Evolutionary conservation across 768 basidiomycete genomes (phyloP).

Genomic region (Lactarius quietus): DNA sequence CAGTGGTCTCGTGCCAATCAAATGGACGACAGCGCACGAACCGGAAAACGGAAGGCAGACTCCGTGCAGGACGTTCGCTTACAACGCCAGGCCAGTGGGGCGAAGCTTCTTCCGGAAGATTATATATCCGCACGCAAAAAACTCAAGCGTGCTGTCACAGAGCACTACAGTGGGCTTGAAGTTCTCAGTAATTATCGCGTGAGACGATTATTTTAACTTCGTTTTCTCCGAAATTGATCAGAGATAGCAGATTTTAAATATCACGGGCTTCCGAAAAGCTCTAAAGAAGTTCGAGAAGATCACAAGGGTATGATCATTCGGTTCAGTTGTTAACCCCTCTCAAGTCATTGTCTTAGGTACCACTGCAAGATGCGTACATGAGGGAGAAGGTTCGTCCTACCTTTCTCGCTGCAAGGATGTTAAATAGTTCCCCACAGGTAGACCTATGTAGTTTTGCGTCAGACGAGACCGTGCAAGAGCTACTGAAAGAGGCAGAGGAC

Average conservation of each 20-base stretch:
- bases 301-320: constrained; percentile 48
- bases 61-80: constrained; percentile 7
- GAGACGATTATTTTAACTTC: constrained; percentile 28
- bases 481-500: constrained; percentile 75
- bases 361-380: constrained; percentile 75
- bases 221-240: constrained; percentile 16
- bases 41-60: constrained; percentile 5
- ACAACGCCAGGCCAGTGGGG: background rate
- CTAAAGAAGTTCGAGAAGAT: constrained; percentile 84
- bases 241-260: constrained; percentile 65
- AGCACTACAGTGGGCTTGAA: constrained; percentile 83
- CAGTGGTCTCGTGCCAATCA: background rate
- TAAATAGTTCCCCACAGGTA: constrained; percentile 41
- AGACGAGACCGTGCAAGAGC: constrained; percentile 51
- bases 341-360: constrained; percentile 43
- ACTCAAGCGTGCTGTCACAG: constrained; percentile 77
- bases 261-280: constrained; percentile 86
- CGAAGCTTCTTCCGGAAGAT: constrained; percentile 57
- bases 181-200: constrained; percentile 88
- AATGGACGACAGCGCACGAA: background rate
- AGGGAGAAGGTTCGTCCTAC: constrained; percentile 58
- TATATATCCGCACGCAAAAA: constrained; percentile 83
- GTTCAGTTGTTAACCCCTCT: background rate
- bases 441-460: constrained; percentile 66
- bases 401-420: background rate